Evolutionary conservation across 345 rosid genomes (phyloP).

Genomic region (Conringia planisiliqua): DNA sequence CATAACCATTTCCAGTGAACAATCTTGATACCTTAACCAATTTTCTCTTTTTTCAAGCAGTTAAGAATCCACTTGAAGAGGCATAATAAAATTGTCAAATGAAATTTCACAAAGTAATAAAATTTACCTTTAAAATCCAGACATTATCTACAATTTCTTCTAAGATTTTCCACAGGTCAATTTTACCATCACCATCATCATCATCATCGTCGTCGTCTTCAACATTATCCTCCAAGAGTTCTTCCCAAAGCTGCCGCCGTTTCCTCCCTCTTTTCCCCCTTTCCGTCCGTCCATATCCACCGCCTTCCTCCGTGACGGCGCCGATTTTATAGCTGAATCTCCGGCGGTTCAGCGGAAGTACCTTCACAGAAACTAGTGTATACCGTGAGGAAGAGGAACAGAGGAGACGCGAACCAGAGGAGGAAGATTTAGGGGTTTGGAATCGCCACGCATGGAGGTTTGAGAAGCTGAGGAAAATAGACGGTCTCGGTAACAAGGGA

Average conservation of each 20-base stretch:
- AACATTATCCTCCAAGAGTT: slow-evolving; percentile 28
- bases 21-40: too few relatives aligned
- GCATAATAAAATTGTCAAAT: neutral
- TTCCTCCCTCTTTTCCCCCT: slow-evolving; percentile 16
- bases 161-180: slow-evolving; percentile 31
- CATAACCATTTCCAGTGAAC: neutral
- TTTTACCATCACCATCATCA: neutral
- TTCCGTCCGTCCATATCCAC: neutral
- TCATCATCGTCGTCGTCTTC: slow-evolving; percentile 5
- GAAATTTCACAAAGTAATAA: neutral
- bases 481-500: slow-evolving; percentile 1
- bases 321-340: neutral
- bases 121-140: slow-evolving; percentile 34
- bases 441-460: neutral
- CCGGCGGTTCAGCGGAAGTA: neutral
- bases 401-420: neutral
- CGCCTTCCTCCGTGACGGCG: neutral
- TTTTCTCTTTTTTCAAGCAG: too few relatives aligned
- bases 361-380: neutral
- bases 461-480: neutral
- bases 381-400: neutral
- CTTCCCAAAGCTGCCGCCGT: slow-evolving; percentile 30
- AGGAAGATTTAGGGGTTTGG: neutral
- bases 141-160: slow-evolving; percentile 34
- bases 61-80: too few relatives aligned